Evolutionary conservation across 805 yeast genomes (phyloP), one percentile per base, ranked within the genome.

Genomic region (Priceomyces haplophilus): DNA sequence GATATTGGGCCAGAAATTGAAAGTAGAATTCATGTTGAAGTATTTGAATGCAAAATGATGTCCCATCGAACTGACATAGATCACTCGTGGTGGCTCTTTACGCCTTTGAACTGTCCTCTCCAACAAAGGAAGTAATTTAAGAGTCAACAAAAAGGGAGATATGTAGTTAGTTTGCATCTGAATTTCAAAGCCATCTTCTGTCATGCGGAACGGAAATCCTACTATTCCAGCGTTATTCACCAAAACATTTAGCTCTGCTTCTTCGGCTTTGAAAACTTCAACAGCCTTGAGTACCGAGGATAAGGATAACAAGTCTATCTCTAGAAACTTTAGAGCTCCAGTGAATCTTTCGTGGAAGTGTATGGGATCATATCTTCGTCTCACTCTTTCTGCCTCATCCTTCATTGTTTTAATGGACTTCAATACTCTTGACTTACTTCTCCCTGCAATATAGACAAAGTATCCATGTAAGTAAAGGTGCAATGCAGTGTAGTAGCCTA

Each of bases 401-500:
- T 69, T 63, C 12, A 87, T 64, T 17, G 79, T 80, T 29, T 67
- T 65, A 13, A 84, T 79, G 1, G 88, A 82, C 34, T 72, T 73
- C 34, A 66, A 62, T 3, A 83, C 82, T 44, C 84, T 69, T 11
- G 72, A 63, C 34, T 65, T 67, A 49, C 77, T 80, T 49, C 95
- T 66, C 3, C 95, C 91, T 2, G 85, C 88, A 29, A 88, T 67
- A 56, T 87, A 88, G 3, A 88, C 82, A 7, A 73, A 67, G 56
- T 76, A 85, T 0, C 96, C 96, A 59, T 87, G 96, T 39, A 85
- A 67, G 54, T 83, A 86, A 4, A 88, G 70, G 54, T 86, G 90
- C 18, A 86, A 67, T 7, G 80, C 87, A 0, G 90, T 82, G 57
- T 72, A 84, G 70, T 77, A 87, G 8, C 96, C 96, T 15, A 85